These are phyloP conservation scores for Trichomonas tenax DNA, from an alignment of 208 protist genomes.

Conservation along the genomic window DNA sequence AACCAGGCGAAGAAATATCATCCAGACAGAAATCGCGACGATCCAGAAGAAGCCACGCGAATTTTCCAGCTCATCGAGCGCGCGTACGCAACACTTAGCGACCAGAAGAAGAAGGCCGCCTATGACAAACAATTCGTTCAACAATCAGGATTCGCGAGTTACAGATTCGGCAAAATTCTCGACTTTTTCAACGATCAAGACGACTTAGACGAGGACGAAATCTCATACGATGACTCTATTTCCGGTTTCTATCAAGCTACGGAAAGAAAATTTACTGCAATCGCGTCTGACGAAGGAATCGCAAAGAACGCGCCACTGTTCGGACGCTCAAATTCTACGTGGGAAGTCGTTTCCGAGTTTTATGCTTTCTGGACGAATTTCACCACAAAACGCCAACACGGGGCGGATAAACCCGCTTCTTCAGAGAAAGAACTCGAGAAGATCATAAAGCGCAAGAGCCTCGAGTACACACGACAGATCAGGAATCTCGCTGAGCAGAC, in stretches of 20 bases:
- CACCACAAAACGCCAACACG: neutral
- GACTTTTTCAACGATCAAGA: neutral
- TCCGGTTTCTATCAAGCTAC: neutral
- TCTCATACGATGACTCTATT: neutral
- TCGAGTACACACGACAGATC: neutral
- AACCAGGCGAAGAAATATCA: neutral
- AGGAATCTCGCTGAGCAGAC: neutral
- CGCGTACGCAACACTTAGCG: neutral
- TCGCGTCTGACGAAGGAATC: neutral
- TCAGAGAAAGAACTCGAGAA: neutral
- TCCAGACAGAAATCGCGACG: conserved; percentile 4
- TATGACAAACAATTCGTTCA: neutral
- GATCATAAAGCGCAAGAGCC: neutral
- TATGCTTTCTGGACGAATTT: neutral
- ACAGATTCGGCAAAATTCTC: neutral
- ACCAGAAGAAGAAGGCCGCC: neutral
- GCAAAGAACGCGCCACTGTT: neutral
- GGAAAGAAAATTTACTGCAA: neutral
- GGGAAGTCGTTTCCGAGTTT: neutral
- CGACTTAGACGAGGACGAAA: neutral
- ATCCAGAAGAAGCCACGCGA: neutral
- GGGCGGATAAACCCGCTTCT: too few species aligned
- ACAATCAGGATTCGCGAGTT: neutral
- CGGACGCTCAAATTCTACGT: neutral
- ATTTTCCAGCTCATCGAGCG: neutral